phyloP scores from a whole-genome alignment of 2,329 filamentous ascomycete genomes.

The Gliomastix tumulicola region DNA sequence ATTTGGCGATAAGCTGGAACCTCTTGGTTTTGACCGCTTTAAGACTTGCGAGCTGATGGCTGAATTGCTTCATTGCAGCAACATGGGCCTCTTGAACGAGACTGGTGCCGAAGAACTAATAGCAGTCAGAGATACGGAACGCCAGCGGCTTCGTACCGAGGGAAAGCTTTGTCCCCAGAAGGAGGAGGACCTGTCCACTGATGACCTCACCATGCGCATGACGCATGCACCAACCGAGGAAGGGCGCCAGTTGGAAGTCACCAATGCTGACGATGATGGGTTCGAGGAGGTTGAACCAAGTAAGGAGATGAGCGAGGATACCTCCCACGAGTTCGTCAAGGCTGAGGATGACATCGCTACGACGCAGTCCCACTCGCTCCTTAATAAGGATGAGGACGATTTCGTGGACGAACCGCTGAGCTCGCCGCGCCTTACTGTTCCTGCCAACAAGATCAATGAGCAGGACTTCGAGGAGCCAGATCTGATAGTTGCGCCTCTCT shows the following conservation, averaged over 20 bases:
- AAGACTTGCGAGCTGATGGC: slow-evolving; percentile 99
- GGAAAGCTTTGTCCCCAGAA: slow-evolving; percentile 54
- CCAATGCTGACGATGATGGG: slow-evolving; percentile 79
- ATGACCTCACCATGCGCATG: slow-evolving; percentile 56
- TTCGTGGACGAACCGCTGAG: slow-evolving; percentile 74
- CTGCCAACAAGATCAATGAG: slow-evolving; percentile 47
- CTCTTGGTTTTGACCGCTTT: slow-evolving; percentile 93
- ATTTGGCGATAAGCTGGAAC: slow-evolving; percentile 86
- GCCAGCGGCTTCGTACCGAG: slow-evolving; percentile 70
- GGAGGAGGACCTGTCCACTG: slow-evolving; percentile 33
- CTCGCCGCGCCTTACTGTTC: slow-evolving; percentile 57
- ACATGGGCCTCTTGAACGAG: slow-evolving; percentile 95
- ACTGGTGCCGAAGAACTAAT: slow-evolving; percentile 84
- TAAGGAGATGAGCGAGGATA: slow-evolving; percentile 67
- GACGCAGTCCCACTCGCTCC: slow-evolving; percentile 17
- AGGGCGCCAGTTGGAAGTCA: slow-evolving; percentile 67
- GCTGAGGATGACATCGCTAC: slow-evolving; percentile 43
- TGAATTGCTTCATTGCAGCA: slow-evolving; percentile 93
- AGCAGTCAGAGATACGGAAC: slow-evolving; percentile 68
- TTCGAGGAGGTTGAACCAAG: slow-evolving; percentile 80
- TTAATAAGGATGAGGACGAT: slow-evolving; percentile 57
- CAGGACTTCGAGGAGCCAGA: slow-evolving; percentile 48
- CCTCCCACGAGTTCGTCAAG: slow-evolving; percentile 62
- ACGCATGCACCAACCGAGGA: slow-evolving; percentile 35
- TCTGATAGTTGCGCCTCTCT: slow-evolving; percentile 50